These are phyloP conservation scores for Pleurotus tuber-regium DNA, from an alignment of 768 basidiomycete species.

Conservation along the genomic window DNA sequence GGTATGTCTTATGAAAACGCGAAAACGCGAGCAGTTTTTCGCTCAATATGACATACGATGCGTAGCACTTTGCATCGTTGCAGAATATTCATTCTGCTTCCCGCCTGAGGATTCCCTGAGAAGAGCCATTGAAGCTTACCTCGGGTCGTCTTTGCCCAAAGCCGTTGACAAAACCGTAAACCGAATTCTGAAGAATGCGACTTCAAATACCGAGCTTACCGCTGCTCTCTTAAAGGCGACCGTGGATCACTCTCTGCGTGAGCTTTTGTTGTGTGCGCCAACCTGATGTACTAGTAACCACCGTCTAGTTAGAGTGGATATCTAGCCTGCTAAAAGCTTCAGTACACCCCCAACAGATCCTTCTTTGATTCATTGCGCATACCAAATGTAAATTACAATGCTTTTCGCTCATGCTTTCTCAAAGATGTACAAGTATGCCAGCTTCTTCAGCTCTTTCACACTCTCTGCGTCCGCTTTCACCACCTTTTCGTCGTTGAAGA, in stretches of 20 bases:
- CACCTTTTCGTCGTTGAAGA: constrained; percentile 97
- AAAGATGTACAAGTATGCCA: constrained; percentile 95
- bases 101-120: neutral
- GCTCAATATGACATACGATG: neutral
- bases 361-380: too few species aligned
- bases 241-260: too few species aligned
- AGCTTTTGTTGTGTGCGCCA: too few species aligned
- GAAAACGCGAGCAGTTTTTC: neutral
- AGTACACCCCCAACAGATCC: too few species aligned
- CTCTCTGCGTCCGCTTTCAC: constrained; percentile 85
- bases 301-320: too few species aligned
- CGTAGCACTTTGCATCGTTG: neutral
- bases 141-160: neutral
- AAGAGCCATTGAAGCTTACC: neutral
- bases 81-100: neutral
- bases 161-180: neutral
- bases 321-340: too few species aligned
- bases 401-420: constrained; percentile 53
- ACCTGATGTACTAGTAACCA: too few species aligned
- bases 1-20: neutral
- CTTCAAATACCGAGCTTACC: neutral
- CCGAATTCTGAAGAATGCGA: neutral
- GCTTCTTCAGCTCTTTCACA: constrained; percentile 72
- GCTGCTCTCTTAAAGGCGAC: too few species aligned
- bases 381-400: too few species aligned